A percentile compares a stretch with the other conserved stretches of the same genome.
Conservation (phyloP, 495 filamentous ascomycete species). For the Lophium mytilinum region DNA sequence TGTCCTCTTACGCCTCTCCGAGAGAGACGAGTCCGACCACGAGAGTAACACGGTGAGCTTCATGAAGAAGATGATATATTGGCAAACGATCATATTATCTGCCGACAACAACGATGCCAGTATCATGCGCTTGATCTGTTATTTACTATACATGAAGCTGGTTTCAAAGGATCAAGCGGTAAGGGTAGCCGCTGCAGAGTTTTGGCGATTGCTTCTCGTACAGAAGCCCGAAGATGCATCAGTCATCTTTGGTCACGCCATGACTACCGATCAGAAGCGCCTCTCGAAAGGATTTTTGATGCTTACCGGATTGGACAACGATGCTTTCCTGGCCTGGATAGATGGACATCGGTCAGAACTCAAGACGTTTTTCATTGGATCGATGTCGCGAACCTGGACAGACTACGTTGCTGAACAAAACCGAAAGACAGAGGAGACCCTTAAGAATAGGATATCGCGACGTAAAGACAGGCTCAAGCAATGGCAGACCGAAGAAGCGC, state of each 20-base stretch:
- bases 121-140: constrained; percentile 76
- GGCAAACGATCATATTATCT: constrained; percentile 85
- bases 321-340: constrained; percentile 78
- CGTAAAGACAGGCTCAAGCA: constrained; percentile 73
- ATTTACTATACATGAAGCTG: constrained; percentile 77
- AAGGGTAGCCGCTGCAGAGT: constrained; percentile 67
- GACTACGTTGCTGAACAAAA: constrained; percentile 77
- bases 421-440: constrained; percentile 60
- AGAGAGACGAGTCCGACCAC: constrained; percentile 59
- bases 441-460: constrained; percentile 56
- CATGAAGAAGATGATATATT: constrained; percentile 80
- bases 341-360: constrained; percentile 76
- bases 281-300: constrained; percentile 75
- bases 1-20: constrained; percentile 71
- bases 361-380: constrained; percentile 68
- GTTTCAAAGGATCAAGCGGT: constrained; percentile 55
- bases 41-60: constrained; percentile 54
- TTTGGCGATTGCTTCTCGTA: constrained; percentile 85
- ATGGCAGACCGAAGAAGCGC: constrained; percentile 61
- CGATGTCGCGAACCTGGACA: constrained; percentile 74
- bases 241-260: constrained; percentile 59
- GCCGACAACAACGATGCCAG: constrained; percentile 65
- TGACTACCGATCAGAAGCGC: constrained; percentile 57
- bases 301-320: constrained; percentile 77
- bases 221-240: constrained; percentile 85